Evolutionary conservation across 176 grass and related monocot species (phyloP), one percentile per base, ranked within the genome.

Genomic region (Aegilops longissima): DNA sequence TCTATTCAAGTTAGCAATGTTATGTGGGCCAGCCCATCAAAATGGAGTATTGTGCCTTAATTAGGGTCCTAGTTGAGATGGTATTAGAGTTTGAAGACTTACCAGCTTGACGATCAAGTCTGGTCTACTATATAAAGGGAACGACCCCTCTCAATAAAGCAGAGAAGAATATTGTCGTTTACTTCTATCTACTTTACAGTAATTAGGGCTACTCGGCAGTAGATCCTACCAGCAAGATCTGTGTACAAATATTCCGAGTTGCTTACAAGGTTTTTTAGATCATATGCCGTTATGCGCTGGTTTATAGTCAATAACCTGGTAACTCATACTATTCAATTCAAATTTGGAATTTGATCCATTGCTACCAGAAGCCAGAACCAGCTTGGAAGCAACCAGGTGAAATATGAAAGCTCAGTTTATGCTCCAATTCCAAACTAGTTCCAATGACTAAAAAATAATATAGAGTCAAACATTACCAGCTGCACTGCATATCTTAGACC

Each of bases 401-500:
- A 67, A 40, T 67, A 52, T 89, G 17, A 80, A 54, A 20, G 2
- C 54, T 58, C 18, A 59, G 16, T 65, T 38, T 45, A 67, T 76
- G 59, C 44, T 81, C 73, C 42, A 66, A 51, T 51, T 71, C 52
- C 20, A 49, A 13, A 79, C 31, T 61, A 29, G 45, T 33, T 61
- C 68, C 64, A 78, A 23, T 73, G 74, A 78, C 8, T 30, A 44
- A 35, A 83, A 79, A 73, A 69, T 49, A 63, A 42, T 83, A 39
- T 76, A 71, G 8, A 30, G 51, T 59, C 56, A 91, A 80, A 89
- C 44, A 75, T 80, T 89, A 98, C 96, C 90, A 94, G 76, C 83
- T 87, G 86, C 51, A 95, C 77, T 79, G 87, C 93, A 91, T 91
- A 92, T 95, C 88, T 94, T 61, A 98, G 72, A 85, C 96, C 96